Conservation (phyloP, 2,329 filamentous ascomycete species). For the Scedosporium apiospermum region DNA sequence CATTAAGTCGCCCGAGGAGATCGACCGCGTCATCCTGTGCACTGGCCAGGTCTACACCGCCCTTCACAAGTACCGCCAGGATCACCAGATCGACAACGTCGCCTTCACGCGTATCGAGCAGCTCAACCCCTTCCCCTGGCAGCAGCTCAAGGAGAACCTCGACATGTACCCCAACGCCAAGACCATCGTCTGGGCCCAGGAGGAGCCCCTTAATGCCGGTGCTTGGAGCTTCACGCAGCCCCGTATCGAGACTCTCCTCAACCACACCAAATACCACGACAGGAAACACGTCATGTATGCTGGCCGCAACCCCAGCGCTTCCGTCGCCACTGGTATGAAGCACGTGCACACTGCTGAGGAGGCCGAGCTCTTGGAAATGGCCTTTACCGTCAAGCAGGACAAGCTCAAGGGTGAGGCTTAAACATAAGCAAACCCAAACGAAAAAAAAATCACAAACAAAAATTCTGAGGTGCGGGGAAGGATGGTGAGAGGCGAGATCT, state of each 20-base stretch:
- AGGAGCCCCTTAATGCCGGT: conserved; percentile 95
- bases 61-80: conserved; percentile 80
- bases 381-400: conserved; percentile 56
- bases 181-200: conserved; percentile 94
- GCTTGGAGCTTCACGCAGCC: conserved; percentile 97
- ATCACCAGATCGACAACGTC: conserved; percentile 79
- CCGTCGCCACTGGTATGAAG: conserved; percentile 90
- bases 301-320: conserved; percentile 85
- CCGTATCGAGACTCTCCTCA: conserved; percentile 90
- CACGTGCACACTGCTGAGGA: conserved; percentile 84
- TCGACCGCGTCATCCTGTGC: conserved; percentile 91
- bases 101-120: conserved; percentile 96
- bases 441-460: neutral
- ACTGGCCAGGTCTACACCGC: conserved; percentile 89
- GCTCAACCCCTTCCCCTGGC: conserved; percentile 98
- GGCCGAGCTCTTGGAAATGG: conserved; percentile 64
- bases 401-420: conserved; percentile 54
- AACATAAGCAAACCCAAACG: neutral
- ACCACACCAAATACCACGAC: conserved; percentile 86
- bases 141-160: conserved; percentile 90
- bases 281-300: conserved; percentile 96
- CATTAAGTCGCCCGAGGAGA: conserved; percentile 73
- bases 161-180: conserved; percentile 96
- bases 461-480: neutral
- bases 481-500: no score